Evolutionary conservation across 2,329 filamentous ascomycete species (phyloP).

Genomic region (Ophiocordyceps sinensis): DNA sequence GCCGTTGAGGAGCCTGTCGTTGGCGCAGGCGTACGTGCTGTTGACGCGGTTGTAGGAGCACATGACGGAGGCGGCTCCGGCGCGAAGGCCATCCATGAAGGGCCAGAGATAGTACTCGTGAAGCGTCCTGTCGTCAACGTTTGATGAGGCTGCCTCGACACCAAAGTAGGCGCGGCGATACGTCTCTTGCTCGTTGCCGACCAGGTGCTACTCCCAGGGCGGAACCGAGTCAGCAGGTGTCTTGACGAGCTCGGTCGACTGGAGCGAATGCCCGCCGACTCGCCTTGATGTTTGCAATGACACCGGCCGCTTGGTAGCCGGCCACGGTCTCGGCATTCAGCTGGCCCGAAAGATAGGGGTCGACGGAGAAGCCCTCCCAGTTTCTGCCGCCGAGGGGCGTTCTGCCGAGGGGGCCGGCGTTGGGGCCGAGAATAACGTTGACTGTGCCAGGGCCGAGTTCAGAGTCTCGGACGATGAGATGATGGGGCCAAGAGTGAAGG

Average conservation of each 20-base stretch:
- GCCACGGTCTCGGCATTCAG: constrained; percentile 57
- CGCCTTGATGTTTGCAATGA: constrained; percentile 61
- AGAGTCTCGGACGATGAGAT: too few relatives aligned
- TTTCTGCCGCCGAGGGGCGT: constrained; percentile 58
- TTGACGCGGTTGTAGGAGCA: constrained; percentile 61
- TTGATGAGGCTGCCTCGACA: constrained; percentile 40
- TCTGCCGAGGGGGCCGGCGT: constrained; percentile 55
- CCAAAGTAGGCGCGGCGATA: constrained; percentile 24
- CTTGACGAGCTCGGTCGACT: too few relatives aligned
- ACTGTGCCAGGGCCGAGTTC: constrained; percentile 16
- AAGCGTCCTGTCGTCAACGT: constrained; percentile 50
- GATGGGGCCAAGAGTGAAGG: too few relatives aligned
- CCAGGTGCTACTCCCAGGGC: constrained; percentile 28
- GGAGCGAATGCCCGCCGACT: background rate
- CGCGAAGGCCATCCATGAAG: constrained; percentile 44
- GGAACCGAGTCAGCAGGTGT: background rate
- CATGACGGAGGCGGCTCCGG: constrained; percentile 46
- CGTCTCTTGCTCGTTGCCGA: constrained; percentile 48
- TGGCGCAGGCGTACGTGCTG: constrained; percentile 60
- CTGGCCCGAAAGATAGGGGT: constrained; percentile 57
- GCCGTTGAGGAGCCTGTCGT: constrained; percentile 53
- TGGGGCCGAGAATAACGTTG: constrained; percentile 57
- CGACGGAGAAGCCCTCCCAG: constrained; percentile 62
- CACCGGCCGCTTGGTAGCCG: constrained; percentile 63
- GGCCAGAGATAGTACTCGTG: constrained; percentile 55